Conservation (phyloP, 495 filamentous ascomycete genomes). For the Aspergillus homomorphus region DNA sequence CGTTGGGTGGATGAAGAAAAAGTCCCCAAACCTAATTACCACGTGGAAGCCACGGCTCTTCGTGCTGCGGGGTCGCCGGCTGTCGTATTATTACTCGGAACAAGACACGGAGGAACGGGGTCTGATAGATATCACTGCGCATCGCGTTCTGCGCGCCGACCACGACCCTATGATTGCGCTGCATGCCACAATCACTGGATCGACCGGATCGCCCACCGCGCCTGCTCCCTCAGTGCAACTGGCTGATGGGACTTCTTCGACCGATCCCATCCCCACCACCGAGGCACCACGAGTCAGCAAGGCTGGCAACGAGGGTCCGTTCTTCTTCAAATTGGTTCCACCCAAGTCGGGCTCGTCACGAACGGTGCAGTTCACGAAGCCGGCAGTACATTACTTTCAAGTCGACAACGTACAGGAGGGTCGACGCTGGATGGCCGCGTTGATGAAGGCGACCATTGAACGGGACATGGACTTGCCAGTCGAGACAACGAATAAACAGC, state of each 20-base stretch:
- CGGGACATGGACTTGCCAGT: conserved; percentile 76
- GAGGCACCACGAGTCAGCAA: conserved; percentile 27
- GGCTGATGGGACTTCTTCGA: conserved; percentile 41
- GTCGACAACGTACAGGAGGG: conserved; percentile 86
- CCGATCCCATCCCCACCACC: conserved; percentile 22
- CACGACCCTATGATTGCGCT: conserved; percentile 85
- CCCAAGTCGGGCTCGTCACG: conserved; percentile 83
- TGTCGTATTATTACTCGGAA: conserved; percentile 96
- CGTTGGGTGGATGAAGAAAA: conserved; percentile 99
- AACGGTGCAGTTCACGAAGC: conserved; percentile 95
- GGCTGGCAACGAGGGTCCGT: conserved; percentile 56
- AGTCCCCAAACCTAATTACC: conserved; percentile 88
- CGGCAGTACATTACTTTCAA: conserved; percentile 95
- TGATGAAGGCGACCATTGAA: conserved; percentile 99
- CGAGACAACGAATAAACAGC: conserved; percentile 89
- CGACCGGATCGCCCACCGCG: conserved; percentile 69
- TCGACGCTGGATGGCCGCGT: conserved; percentile 94
- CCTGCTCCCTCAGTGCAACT: conserved; percentile 57
- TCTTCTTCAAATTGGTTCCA: conserved; percentile 98
- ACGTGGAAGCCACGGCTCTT: conserved; percentile 97
- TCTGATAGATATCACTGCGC: conserved; percentile 94
- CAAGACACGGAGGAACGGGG: conserved; percentile 89
- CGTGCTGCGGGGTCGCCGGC: conserved; percentile 81
- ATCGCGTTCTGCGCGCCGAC: conserved; percentile 93
- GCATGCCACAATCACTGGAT: conserved; percentile 88